Evolutionary conservation across 2,329 filamentous ascomycete species (phyloP).

Genomic region (Botrytis medusae): DNA sequence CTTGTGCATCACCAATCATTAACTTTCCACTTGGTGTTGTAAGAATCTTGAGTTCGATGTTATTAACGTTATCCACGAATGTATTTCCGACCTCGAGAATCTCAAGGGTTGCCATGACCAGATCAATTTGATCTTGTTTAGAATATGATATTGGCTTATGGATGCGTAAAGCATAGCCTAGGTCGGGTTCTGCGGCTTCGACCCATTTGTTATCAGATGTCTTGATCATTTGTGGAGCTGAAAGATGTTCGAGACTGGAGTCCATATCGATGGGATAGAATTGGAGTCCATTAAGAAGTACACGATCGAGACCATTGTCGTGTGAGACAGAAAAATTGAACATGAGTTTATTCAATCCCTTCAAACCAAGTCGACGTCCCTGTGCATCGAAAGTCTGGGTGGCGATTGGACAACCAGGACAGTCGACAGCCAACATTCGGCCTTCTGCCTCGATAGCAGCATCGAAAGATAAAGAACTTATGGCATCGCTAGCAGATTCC

Average conservation of each 20-base stretch:
- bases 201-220: constrained; percentile 33
- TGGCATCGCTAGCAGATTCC: constrained; percentile 45
- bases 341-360: constrained; percentile 43
- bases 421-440: constrained; percentile 51
- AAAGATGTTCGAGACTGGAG: constrained; percentile 44
- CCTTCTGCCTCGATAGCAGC: constrained; percentile 42
- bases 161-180: constrained; percentile 36
- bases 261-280: constrained; percentile 52
- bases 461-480: constrained; percentile 45
- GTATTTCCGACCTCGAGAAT: constrained; percentile 59
- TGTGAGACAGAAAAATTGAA: constrained; percentile 56
- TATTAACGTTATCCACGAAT: constrained; percentile 55
- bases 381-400: constrained; percentile 35
- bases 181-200: constrained; percentile 33
- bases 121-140: constrained; percentile 51
- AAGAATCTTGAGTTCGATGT: constrained; percentile 61
- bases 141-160: constrained; percentile 47
- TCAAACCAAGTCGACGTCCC: constrained; percentile 32
- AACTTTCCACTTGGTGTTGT: constrained; percentile 57
- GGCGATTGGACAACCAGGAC: constrained; percentile 52
- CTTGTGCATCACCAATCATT: constrained; percentile 52
- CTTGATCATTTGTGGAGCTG: constrained; percentile 48
- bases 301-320: constrained; percentile 44
- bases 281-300: constrained; percentile 60
- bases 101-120: constrained; percentile 56